Percentiles rank a stretch among this genome's conserved stretches.
phyloP scores from a whole-genome alignment of 169 alveolate species.

The Miamiensis avidus region DNA sequence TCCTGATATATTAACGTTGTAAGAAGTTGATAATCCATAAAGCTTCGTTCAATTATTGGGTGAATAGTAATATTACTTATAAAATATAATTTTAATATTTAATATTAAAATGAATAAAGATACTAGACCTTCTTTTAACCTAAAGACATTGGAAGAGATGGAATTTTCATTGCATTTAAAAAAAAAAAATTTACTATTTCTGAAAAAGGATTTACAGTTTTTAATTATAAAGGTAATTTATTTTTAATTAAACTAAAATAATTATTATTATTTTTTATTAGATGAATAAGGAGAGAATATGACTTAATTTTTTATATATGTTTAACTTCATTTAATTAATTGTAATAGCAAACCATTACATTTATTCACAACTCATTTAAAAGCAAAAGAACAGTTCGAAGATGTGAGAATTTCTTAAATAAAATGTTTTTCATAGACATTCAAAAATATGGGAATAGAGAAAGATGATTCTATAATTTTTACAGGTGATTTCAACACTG shows the following conservation, averaged over 20 bases:
- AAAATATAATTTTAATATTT: no score
- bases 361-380: constrained; percentile 6
- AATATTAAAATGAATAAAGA: no score
- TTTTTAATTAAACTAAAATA: no score
- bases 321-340: constrained; percentile 39
- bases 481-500: constrained; percentile 38
- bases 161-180: not conserved
- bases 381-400: constrained; percentile 20
- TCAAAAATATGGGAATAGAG: constrained; percentile 17
- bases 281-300: constrained; percentile 38
- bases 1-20: constrained; percentile 18
- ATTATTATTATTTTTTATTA: constrained; percentile 13
- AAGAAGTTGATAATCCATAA: constrained; percentile 14
- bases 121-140: not conserved
- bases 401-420: constrained; percentile 41
- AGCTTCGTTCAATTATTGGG: not conserved
- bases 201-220: not conserved
- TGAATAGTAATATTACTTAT: no score
- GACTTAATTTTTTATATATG: constrained; percentile 46
- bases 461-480: constrained; percentile 14
- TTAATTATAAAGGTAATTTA: no score
- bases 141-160: constrained; percentile 8
- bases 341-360: constrained; percentile 39
- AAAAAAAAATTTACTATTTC: not conserved
- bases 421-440: constrained; percentile 20